A percentile compares a stretch with the other conserved stretches of the same genome.
Evolutionary conservation across 2,329 filamentous ascomycete genomes (phyloP).

Genomic region (Fusarium mangiferae): DNA sequence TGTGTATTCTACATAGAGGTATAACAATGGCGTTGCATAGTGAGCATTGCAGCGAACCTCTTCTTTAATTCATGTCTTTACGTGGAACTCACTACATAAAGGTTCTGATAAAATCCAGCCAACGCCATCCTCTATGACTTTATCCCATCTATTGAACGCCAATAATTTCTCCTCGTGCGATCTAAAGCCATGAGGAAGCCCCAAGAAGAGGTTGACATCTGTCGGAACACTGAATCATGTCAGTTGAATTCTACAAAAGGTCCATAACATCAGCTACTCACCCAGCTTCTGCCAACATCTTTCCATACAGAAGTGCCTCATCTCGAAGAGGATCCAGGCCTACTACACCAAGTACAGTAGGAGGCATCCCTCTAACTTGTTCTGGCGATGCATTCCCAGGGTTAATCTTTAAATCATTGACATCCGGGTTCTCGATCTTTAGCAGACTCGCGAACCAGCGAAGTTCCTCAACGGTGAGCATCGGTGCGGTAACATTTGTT

Average conservation of each 20-base stretch:
- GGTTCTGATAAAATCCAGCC: neutral
- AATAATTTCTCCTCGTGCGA: neutral
- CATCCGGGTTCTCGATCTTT: neutral
- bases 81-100: neutral
- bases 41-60: neutral
- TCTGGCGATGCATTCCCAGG: neutral
- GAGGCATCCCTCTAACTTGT: neutral
- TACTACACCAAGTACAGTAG: neutral
- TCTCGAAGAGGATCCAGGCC: neutral
- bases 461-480: neutral
- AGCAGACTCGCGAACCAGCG: neutral
- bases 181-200: neutral
- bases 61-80: neutral
- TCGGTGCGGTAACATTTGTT: neutral
- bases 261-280: neutral
- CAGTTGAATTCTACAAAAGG: fast-evolving
- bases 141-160: neutral
- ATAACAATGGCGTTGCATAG: fast-evolving
- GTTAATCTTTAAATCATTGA: neutral
- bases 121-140: neutral
- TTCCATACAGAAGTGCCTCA: neutral
- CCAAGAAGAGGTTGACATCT: neutral
- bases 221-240: neutral
- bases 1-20: fast-evolving
- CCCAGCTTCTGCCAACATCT: slow-evolving; percentile 4